Percentiles rank a stretch among this genome's conserved stretches.
Evolutionary conservation across 192 early-diverging fungal genomes (phyloP).

Genomic region (Entophlyctis helioformis): DNA sequence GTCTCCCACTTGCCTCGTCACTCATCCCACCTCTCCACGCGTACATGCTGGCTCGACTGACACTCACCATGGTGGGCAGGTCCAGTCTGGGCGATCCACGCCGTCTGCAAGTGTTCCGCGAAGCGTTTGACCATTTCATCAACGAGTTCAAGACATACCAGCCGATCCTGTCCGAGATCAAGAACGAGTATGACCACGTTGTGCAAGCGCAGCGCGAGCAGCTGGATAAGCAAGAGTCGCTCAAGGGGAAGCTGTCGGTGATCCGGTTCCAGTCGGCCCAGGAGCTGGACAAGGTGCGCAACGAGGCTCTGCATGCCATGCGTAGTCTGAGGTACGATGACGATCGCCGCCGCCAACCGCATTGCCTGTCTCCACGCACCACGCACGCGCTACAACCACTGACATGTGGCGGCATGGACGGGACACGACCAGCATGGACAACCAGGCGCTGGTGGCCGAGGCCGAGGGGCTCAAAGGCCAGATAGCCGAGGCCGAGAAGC

Average conservation of each 20-base stretch:
- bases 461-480: too few species aligned
- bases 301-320: slow-evolving; percentile 5
- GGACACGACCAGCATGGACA: too few species aligned
- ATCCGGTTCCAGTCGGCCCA: slow-evolving; percentile 20
- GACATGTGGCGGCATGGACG: too few species aligned
- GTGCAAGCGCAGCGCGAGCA: slow-evolving; percentile 15
- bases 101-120: slow-evolving; percentile 28
- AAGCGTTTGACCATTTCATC: slow-evolving; percentile 39
- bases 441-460: too few species aligned
- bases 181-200: slow-evolving; percentile 35
- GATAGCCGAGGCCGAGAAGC: too few species aligned
- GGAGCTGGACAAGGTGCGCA: slow-evolving; percentile 13
- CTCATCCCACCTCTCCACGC: slow-evolving; percentile 1
- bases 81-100: slow-evolving; percentile 12
- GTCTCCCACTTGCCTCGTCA: not conserved
- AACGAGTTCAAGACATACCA: slow-evolving; percentile 43
- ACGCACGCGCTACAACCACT: too few species aligned
- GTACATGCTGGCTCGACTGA: not conserved
- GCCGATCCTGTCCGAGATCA: slow-evolving; percentile 37
- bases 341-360: too few species aligned
- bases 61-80: slow-evolving; percentile 3
- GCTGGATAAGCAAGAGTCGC: slow-evolving; percentile 16
- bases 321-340: slow-evolving; percentile 13
- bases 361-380: too few species aligned
- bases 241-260: slow-evolving; percentile 19